These are phyloP conservation scores for Trichoderma polysporum DNA, from an alignment of 2,329 filamentous ascomycete species.

Conservation along the genomic window DNA sequence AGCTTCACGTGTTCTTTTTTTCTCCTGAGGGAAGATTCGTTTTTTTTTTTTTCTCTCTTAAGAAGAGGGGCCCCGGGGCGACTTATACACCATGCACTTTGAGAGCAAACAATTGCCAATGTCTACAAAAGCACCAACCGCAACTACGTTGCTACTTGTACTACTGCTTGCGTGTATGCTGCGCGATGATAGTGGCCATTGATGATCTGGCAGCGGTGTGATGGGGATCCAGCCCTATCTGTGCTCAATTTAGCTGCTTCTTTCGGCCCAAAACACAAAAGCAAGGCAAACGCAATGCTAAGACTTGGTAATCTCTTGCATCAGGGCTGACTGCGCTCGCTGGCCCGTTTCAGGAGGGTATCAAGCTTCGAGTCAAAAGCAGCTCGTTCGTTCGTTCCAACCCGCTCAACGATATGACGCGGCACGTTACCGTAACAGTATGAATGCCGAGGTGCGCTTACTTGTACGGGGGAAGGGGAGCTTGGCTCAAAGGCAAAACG, in stretches of 20 bases:
- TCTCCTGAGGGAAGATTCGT: background rate
- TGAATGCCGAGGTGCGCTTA: background rate
- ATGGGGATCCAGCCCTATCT: background rate
- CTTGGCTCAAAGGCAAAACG: background rate
- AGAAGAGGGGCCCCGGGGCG: background rate
- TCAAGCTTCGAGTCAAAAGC: background rate
- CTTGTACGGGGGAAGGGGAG: too few relatives aligned
- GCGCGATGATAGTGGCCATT: background rate
- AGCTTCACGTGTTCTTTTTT: background rate
- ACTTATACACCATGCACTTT: background rate
- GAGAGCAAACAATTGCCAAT: background rate
- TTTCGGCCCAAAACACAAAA: background rate
- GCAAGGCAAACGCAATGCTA: background rate
- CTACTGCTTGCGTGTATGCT: background rate
- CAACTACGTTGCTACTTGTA: background rate
- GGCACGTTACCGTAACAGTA: too few relatives aligned
- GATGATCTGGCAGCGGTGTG: conserved; percentile 10
- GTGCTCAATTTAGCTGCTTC: background rate
- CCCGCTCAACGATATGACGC: background rate
- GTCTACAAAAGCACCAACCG: background rate
- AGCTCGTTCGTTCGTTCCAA: background rate
- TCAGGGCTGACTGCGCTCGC: background rate
- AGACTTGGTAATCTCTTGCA: background rate
- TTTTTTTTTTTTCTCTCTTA: background rate
- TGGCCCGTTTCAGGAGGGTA: conserved; percentile 5